A percentile compares a stretch with the other conserved stretches of the same genome.
phyloP scores from a whole-genome alignment of 2,329 filamentous ascomycete species.

The Neonectria coccinea region DNA sequence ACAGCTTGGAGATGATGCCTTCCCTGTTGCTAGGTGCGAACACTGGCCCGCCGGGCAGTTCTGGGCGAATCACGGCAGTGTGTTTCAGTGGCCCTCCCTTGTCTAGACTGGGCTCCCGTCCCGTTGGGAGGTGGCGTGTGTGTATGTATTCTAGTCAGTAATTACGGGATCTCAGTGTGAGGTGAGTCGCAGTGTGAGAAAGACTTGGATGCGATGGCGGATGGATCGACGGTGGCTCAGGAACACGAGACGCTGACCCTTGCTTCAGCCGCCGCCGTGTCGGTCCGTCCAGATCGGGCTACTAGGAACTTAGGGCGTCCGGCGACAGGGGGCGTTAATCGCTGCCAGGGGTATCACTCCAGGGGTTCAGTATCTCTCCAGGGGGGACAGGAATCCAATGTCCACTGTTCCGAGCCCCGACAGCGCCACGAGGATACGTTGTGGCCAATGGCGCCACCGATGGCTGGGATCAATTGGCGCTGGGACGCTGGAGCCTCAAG shows the following conservation, averaged over 20 bases:
- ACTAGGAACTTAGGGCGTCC: too few species aligned
- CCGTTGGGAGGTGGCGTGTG: background rate
- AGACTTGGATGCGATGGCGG: background rate
- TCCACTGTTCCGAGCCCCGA: slow-evolving; percentile 1
- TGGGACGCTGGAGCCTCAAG: background rate
- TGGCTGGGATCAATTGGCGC: background rate
- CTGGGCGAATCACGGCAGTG: slow-evolving; percentile 3
- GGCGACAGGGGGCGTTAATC: background rate
- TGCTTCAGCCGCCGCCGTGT: slow-evolving; percentile 1
- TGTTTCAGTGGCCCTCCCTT: background rate
- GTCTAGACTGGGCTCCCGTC: background rate
- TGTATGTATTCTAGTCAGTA: background rate
- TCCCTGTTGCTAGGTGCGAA: background rate
- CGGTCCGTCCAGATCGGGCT: slow-evolving; percentile 7
- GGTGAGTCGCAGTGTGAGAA: background rate
- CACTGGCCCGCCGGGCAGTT: background rate
- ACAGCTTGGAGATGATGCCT: background rate
- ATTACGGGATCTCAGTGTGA: too few species aligned
- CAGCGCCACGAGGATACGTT: background rate
- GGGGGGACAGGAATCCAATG: background rate
- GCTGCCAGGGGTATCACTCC: background rate
- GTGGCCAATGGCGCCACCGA: background rate
- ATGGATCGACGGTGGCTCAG: slow-evolving; percentile 24
- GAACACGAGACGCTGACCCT: slow-evolving; percentile 19
- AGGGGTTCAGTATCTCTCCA: background rate